These are phyloP conservation scores for Bullera alba DNA, from an alignment of 768 basidiomycete species.

Conservation along the genomic window DNA sequence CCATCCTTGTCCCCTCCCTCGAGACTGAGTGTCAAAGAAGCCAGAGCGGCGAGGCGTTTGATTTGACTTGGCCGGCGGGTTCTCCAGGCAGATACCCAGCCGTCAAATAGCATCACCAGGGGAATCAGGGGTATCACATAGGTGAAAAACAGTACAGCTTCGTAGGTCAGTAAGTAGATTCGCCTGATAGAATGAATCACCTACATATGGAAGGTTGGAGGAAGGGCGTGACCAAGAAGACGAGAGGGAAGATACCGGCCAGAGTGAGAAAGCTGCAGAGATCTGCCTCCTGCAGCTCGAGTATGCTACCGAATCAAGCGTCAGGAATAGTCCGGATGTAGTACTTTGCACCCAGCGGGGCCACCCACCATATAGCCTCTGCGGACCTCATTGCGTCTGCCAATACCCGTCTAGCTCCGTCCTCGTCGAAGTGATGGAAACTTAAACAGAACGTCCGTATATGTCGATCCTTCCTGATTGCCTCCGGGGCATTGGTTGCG, in stretches of 20 bases:
- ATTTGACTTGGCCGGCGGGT: constrained; percentile 30
- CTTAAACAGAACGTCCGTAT: constrained; percentile 41
- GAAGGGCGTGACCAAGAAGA: constrained; percentile 32
- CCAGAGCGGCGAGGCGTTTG: constrained; percentile 11
- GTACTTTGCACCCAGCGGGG: not conserved
- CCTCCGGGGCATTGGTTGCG: constrained; percentile 22
- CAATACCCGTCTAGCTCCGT: constrained; percentile 29
- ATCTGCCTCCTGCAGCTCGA: constrained; percentile 38
- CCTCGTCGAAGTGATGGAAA: constrained; percentile 43
- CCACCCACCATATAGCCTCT: constrained; percentile 41
- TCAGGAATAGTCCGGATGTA: not conserved
- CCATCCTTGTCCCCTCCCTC: constrained; percentile 16
- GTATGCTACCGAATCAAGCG: constrained; percentile 24
- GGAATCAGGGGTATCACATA: constrained; percentile 42
- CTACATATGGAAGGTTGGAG: constrained; percentile 18
- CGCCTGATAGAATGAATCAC: constrained; percentile 5
- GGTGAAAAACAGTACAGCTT: constrained; percentile 39
- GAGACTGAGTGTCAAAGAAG: constrained; percentile 13
- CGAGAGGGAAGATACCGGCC: constrained; percentile 22
- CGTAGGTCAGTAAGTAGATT: not conserved
- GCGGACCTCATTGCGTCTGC: constrained; percentile 36
- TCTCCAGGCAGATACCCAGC: constrained; percentile 32
- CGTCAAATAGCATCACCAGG: constrained; percentile 37
- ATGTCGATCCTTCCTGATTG: constrained; percentile 13
- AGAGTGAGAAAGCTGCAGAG: constrained; percentile 26